These are phyloP conservation scores for Mrakiaceae sp. DNA, from an alignment of 1,284 basidiomycete species.

Conservation along the genomic window DNA sequence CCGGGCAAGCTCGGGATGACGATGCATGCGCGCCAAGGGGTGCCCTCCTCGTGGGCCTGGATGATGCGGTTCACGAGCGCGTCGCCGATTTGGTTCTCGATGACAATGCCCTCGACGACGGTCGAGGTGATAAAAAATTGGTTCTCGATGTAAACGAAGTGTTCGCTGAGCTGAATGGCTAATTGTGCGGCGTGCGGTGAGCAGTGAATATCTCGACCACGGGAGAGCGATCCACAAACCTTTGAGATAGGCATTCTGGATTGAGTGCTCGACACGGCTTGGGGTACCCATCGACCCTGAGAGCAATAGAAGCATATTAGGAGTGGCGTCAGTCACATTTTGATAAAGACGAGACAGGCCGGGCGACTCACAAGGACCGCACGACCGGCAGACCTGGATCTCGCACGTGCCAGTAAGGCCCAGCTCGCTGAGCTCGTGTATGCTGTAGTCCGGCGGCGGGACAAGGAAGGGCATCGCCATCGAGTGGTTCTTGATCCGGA, in stretches of 20 bases:
- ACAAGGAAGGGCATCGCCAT: slow-evolving; percentile 86
- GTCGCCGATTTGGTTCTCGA: slow-evolving; percentile 92
- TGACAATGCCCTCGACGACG: slow-evolving; percentile 65
- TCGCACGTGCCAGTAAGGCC: slow-evolving; percentile 93
- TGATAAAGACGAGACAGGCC: neutral
- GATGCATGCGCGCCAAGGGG: slow-evolving; percentile 84
- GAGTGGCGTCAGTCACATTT: neutral
- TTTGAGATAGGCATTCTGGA: slow-evolving; percentile 88
- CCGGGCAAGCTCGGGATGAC: slow-evolving; percentile 88
- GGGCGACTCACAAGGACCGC: slow-evolving; percentile 59
- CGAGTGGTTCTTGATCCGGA: slow-evolving; percentile 90
- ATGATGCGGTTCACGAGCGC: slow-evolving; percentile 87
- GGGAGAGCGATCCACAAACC: slow-evolving; percentile 33
- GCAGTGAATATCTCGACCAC: too few relatives aligned
- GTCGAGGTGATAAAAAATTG: slow-evolving; percentile 97
- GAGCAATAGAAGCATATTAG: neutral
- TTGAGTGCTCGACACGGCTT: slow-evolving; percentile 76
- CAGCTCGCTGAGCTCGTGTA: slow-evolving; percentile 64
- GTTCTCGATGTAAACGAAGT: slow-evolving; percentile 66
- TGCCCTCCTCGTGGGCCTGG: slow-evolving; percentile 68
- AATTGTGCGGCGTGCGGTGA: too few relatives aligned
- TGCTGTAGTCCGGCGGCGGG: slow-evolving; percentile 84
- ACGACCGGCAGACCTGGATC: slow-evolving; percentile 89
- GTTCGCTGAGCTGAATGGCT: slow-evolving; percentile 72
- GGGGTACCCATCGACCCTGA: slow-evolving; percentile 67